phyloP scores from a whole-genome alignment of 2,329 filamentous ascomycete species.

The Cytospora paraplurivora region DNA sequence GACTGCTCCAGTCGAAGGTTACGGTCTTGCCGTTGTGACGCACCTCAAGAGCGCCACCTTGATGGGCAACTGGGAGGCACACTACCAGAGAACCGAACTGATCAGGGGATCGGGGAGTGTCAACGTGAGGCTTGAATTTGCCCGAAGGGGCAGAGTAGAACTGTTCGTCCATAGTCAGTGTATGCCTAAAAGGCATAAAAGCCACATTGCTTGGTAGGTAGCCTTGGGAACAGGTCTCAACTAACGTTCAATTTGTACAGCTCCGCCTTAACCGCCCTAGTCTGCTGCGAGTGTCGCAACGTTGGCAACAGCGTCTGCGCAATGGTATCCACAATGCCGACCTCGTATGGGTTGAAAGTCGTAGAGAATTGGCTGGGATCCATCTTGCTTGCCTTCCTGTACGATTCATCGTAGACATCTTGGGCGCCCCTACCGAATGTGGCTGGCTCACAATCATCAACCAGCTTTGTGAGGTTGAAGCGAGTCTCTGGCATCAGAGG shows the following conservation, averaged over 20 bases:
- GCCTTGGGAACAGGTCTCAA: not conserved
- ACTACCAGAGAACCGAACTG: constrained; percentile 59
- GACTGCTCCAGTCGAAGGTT: constrained; percentile 45
- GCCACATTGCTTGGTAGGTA: not conserved
- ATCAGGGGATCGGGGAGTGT: constrained; percentile 50
- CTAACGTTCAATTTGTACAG: constrained; percentile 59
- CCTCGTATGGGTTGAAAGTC: constrained; percentile 53
- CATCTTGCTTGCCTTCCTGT: constrained; percentile 57
- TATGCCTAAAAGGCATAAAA: not conserved
- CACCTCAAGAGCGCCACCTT: constrained; percentile 48
- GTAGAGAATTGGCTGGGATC: constrained; percentile 48
- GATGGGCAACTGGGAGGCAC: constrained; percentile 44
- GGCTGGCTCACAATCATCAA: constrained; percentile 45
- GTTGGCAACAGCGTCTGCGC: constrained; percentile 47
- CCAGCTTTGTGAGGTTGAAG: constrained; percentile 31
- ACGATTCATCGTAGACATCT: constrained; percentile 53
- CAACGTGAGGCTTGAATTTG: constrained; percentile 53
- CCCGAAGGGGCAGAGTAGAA: constrained; percentile 54
- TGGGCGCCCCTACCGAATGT: constrained; percentile 49
- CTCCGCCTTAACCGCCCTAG: constrained; percentile 49
- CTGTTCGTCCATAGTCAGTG: constrained; percentile 34
- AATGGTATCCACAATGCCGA: constrained; percentile 54
- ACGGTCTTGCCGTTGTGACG: constrained; percentile 42
- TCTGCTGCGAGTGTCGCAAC: constrained; percentile 31
- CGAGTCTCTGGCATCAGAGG: constrained; percentile 21